These are phyloP conservation scores for Kurtzmaniella natalensis DNA, from an alignment of 1,139 yeast genomes.

Conservation along the genomic window DNA sequence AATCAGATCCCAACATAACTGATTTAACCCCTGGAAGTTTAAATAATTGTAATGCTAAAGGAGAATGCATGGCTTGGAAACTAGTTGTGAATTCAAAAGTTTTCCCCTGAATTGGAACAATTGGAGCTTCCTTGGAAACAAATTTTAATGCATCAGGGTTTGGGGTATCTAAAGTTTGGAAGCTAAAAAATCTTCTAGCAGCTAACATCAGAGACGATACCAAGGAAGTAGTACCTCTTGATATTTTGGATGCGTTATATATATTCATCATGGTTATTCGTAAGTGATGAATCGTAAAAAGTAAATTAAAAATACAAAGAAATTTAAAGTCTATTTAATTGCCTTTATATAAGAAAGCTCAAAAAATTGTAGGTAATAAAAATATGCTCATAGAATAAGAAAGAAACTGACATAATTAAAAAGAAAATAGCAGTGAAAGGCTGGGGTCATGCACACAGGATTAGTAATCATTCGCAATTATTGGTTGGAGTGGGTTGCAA, in stretches of 20 bases:
- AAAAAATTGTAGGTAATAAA: too few relatives aligned
- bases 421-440: too few relatives aligned
- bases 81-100: slow-evolving; percentile 67
- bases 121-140: slow-evolving; percentile 39
- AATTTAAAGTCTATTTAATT: too few relatives aligned
- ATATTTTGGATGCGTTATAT: too few relatives aligned
- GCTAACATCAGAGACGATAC: too few relatives aligned
- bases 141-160: slow-evolving; percentile 91
- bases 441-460: slow-evolving; percentile 1
- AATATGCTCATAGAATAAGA: too few relatives aligned
- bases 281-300: too few relatives aligned
- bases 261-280: too few relatives aligned
- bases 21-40: slow-evolving; percentile 81
- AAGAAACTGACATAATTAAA: too few relatives aligned
- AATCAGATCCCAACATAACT: slow-evolving; percentile 76
- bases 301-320: too few relatives aligned
- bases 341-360: too few relatives aligned
- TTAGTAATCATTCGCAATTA: background rate
- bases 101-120: slow-evolving; percentile 63
- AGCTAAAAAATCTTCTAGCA: slow-evolving; percentile 32
- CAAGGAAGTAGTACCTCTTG: too few relatives aligned
- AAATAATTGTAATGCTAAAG: slow-evolving; percentile 76
- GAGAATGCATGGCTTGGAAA: slow-evolving; percentile 69
- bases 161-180: slow-evolving; percentile 64
- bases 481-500: slow-evolving; percentile 1